A percentile compares a stretch with the other conserved stretches of the same genome.
phyloP scores from a whole-genome alignment of 75 land plant species.

The Pseudotsuga menziesii region DNA sequence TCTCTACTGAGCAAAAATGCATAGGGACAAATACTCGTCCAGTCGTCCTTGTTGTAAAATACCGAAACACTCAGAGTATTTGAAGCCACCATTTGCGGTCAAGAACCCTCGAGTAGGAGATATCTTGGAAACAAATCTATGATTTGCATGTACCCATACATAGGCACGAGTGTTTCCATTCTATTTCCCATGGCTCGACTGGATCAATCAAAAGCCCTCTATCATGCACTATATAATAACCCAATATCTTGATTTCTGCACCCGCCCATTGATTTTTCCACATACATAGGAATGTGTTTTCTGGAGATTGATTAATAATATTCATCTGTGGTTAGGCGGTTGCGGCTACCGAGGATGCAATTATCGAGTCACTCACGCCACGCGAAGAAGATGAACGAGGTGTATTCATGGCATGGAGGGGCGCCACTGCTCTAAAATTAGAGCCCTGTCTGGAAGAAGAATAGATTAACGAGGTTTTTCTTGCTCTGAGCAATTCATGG shows the following conservation, averaged over 20 bases:
- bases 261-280: slow-evolving; percentile 2
- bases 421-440: neutral
- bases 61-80: neutral
- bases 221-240: slow-evolving; percentile 11
- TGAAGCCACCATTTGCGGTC: slow-evolving; percentile 7
- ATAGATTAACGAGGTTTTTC: neutral
- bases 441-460: neutral
- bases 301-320: slow-evolving; percentile 2
- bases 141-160: slow-evolving; percentile 15
- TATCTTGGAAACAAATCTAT: slow-evolving; percentile 6
- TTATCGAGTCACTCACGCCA: too few species aligned
- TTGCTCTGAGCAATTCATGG: slow-evolving; percentile 5
- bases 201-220: slow-evolving; percentile 10
- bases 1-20: neutral
- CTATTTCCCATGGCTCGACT: slow-evolving; percentile 5
- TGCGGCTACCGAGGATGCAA: too few species aligned
- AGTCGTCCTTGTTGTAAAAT: neutral
- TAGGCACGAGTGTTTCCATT: slow-evolving; percentile 11
- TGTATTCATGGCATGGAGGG: neutral
- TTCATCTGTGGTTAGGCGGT: neutral
- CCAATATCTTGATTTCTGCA: slow-evolving; percentile 5
- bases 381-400: too few species aligned
- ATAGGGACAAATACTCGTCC: too few species aligned
- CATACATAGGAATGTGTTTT: slow-evolving; percentile 17
- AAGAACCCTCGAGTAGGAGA: neutral